These are phyloP conservation scores for Talaromyces marneffei DNA, from an alignment of 2,329 filamentous ascomycete species.

Conservation along the genomic window DNA sequence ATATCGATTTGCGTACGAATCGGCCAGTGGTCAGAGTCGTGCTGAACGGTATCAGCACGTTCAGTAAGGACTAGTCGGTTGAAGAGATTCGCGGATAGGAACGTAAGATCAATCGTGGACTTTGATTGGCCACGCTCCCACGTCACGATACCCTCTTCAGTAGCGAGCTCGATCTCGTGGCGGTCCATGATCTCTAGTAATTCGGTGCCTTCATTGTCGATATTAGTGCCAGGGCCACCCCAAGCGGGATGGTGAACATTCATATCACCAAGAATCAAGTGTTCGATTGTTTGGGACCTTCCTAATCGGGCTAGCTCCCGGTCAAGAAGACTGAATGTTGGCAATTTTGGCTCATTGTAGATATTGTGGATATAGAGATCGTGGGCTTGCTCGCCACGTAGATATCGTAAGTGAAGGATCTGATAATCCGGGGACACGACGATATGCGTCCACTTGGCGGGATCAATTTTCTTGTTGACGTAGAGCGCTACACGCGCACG, in stretches of 20 bases:
- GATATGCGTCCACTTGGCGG: background rate
- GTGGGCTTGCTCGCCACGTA: background rate
- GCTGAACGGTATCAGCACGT: conserved; percentile 18
- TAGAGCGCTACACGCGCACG: background rate
- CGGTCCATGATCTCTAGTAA: background rate
- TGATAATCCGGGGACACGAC: background rate
- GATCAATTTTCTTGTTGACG: background rate
- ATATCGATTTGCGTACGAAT: conserved; percentile 19
- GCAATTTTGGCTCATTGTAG: background rate
- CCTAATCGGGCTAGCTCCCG: background rate
- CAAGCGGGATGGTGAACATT: background rate
- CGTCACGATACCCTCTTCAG: background rate
- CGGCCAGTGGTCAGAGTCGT: conserved; percentile 23
- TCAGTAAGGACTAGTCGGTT: conserved; percentile 3
- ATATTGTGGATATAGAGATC: background rate
- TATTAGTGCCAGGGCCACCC: background rate
- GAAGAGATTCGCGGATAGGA: background rate
- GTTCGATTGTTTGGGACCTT: background rate
- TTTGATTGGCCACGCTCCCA: background rate
- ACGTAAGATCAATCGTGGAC: background rate
- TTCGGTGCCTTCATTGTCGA: background rate
- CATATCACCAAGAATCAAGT: background rate
- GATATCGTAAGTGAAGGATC: background rate
- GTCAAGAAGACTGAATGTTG: background rate
- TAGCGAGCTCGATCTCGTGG: background rate